Base-by-base conservation (phyloP, 306 rosid species). In the Sphenostylis stenocarpa region DNA sequence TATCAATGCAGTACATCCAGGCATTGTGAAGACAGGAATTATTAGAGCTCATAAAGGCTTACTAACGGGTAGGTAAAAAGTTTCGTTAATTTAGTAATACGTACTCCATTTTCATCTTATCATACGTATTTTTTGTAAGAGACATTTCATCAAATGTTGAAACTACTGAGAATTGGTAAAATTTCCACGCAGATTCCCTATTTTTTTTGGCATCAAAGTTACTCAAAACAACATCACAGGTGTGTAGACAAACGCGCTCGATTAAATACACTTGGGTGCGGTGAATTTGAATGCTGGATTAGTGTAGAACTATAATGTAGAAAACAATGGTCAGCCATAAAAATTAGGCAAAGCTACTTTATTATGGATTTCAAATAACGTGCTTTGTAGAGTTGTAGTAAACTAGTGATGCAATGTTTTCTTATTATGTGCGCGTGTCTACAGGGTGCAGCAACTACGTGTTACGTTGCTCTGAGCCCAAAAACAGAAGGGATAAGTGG, bases 131-230 rank as follows among this genome's bases (percentile, higher is more conserved):
- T 26, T 26, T 26, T 2, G n/a, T 36, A 36, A 36, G 9, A 36
- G 41, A 36, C 43, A 38, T 38, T 58, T 67, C 0, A 45, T 68
- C 56, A 70, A 51, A 68, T 57, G 69, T 13, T 77, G 55, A 53
- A 47, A 71, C 33, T 39, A 71, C 43, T 62, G 55, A 85, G 29
- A 65, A 61, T 60, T 49, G 16, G 15, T 36, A 6, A 16, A 45
- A 68, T 13, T 78, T 75, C 11, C 16, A 51, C 29, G 93, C 97
- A 95, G 98, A 92, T 83, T 95, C 97, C 70, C 72, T 95, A 64
- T 95, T 85, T 80, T 92, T 95, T 82, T 77, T 95, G n/a, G 97
- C 98, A 48, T 90, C 98, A 73, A 95, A 95, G 87, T 75, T 95
- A 29, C 89, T 95, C 5, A 95, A 92, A 81, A 77, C 97, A 0